These are phyloP conservation scores for Xylaria sp. DNA, from an alignment of 2,329 filamentous ascomycete genomes.

Conservation along the genomic window DNA sequence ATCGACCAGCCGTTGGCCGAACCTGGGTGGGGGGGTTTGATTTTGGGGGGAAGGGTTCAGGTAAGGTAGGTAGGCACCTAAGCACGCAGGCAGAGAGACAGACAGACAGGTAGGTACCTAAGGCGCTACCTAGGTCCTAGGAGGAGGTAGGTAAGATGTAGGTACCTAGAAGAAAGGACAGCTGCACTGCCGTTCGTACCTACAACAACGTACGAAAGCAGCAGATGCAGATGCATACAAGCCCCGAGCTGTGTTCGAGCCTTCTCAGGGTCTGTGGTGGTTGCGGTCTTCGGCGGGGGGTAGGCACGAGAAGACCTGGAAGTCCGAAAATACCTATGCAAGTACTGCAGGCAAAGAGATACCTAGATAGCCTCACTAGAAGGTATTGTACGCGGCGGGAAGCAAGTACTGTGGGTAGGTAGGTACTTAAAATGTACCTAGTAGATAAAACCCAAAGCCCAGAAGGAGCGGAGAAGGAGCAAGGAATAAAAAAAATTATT, in stretches of 20 bases:
- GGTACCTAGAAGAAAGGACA: neutral
- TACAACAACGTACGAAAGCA: constrained; percentile 1
- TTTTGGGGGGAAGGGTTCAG: neutral
- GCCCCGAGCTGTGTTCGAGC: constrained; percentile 7
- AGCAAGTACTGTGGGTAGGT: neutral
- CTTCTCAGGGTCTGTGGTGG: neutral
- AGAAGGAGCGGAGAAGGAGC: constrained; percentile 21
- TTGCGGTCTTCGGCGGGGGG: constrained; percentile 1
- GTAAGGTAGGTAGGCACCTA: constrained; percentile 6
- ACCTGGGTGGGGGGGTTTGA: constrained; percentile 11
- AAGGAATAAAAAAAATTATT: constrained; percentile 35
- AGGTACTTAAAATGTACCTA: constrained; percentile 6
- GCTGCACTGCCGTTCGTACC: neutral
- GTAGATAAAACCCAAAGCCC: neutral
- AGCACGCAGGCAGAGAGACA: neutral
- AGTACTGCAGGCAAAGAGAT: constrained; percentile 5
- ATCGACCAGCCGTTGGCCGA: constrained; percentile 24
- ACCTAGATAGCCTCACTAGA: neutral
- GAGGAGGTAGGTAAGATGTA: neutral
- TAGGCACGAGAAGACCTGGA: neutral
- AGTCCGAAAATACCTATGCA: neutral
- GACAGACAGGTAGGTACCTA: neutral
- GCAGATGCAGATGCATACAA: constrained; percentile 5
- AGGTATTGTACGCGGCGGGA: neutral
- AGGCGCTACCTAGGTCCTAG: no score